Evolutionary conservation across 139 green algal species (phyloP).

Genomic region (Zygnema circumcarinatum): DNA sequence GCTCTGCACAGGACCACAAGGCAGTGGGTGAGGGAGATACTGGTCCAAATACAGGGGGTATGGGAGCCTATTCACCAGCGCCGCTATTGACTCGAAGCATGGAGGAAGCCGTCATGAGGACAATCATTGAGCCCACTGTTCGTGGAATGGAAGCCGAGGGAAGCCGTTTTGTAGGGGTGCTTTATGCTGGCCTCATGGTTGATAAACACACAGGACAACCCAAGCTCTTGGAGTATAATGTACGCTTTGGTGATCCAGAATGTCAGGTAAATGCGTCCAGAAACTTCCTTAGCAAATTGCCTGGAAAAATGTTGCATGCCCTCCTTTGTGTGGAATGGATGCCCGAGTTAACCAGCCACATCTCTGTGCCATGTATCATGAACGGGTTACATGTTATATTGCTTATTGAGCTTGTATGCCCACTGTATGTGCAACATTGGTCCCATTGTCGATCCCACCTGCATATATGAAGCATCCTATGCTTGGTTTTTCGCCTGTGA

Average conservation of each 20-base stretch:
- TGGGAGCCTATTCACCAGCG: slow-evolving; percentile 96
- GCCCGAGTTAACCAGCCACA: too few relatives aligned
- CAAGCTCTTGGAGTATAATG: slow-evolving; percentile 97
- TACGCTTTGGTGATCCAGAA: slow-evolving; percentile 97
- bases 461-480: too few relatives aligned
- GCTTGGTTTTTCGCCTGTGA: too few relatives aligned
- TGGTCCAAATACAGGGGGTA: slow-evolving; percentile 97
- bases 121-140: slow-evolving; percentile 88
- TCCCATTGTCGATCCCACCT: too few relatives aligned
- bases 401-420: too few relatives aligned
- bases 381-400: too few relatives aligned
- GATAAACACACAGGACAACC: slow-evolving; percentile 72
- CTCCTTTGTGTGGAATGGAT: too few relatives aligned
- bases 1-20: slow-evolving; percentile 92
- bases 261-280: slow-evolving; percentile 77
- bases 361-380: too few relatives aligned
- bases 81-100: slow-evolving; percentile 87
- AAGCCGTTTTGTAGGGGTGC: slow-evolving; percentile 83
- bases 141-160: slow-evolving; percentile 85
- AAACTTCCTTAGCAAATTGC: slow-evolving; percentile 1
- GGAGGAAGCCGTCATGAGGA: slow-evolving; percentile 77
- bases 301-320: slow-evolving; percentile 6
- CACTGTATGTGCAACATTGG: too few relatives aligned
- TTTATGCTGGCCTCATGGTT: slow-evolving; percentile 99
- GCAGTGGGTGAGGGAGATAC: slow-evolving; percentile 91